A percentile compares a stretch with the other conserved stretches of the same genome.
These are phyloP conservation scores for Mycosphaerella sp. DNA, from an alignment of 2,329 filamentous ascomycete species.

Conservation along the genomic window DNA sequence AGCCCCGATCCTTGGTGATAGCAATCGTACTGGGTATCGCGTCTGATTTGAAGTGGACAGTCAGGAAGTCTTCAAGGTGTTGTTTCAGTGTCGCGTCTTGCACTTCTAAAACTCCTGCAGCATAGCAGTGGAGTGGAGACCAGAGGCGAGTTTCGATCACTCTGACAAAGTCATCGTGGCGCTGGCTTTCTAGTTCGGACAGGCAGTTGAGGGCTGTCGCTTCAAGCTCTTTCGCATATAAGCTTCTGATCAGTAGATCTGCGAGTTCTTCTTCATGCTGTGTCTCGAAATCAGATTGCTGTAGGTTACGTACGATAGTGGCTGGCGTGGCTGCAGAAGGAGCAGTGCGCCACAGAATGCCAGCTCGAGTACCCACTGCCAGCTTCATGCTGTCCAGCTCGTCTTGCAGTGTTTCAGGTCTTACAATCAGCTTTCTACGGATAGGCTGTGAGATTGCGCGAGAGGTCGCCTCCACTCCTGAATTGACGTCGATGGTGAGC, in stretches of 20 bases:
- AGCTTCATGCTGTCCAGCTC: constrained; percentile 10
- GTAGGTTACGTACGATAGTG: constrained; percentile 7
- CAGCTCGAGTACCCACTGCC: constrained; percentile 10
- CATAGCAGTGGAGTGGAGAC: constrained; percentile 28
- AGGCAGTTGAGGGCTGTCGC: constrained; percentile 14
- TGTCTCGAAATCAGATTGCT: constrained; percentile 9
- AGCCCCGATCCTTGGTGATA: constrained; percentile 16
- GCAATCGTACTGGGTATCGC: constrained; percentile 19
- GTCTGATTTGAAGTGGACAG: constrained; percentile 26
- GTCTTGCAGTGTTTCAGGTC: constrained; percentile 4
- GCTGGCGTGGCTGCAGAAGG: constrained; percentile 14
- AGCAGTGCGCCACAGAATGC: constrained; percentile 8
- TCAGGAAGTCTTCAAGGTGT: constrained; percentile 27
- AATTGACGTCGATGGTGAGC: not conserved
- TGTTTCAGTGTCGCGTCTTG: constrained; percentile 25
- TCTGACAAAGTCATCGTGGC: constrained; percentile 13
- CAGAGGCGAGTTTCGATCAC: constrained; percentile 23
- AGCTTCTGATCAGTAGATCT: constrained; percentile 16
- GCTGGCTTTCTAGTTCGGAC: constrained; percentile 15
- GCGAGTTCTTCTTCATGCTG: constrained; percentile 14
- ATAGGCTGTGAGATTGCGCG: not conserved
- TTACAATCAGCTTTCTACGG: constrained; percentile 7
- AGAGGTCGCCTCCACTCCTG: not conserved
- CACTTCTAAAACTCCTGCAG: constrained; percentile 23
- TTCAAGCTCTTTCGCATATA: constrained; percentile 17